Evolutionary conservation across 2,329 filamentous ascomycete genomes (phyloP).

Genomic region (Colletotrichum liaoningense): DNA sequence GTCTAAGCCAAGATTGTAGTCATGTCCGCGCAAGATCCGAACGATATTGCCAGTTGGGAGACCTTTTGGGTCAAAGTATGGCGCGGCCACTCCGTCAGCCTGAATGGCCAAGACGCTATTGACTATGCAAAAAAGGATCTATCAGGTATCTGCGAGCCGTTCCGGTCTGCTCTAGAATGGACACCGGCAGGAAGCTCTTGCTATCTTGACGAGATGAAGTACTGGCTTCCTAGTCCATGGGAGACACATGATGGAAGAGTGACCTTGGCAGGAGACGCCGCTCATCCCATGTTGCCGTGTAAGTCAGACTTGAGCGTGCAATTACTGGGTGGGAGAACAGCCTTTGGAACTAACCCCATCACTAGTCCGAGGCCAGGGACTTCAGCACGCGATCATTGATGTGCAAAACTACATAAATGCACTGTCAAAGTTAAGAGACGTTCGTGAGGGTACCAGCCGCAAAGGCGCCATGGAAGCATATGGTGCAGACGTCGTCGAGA

Average conservation of each 20-base stretch:
- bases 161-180: conserved; percentile 48
- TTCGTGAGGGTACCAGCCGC: conserved; percentile 19
- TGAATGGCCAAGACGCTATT: conserved; percentile 51
- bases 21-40: conserved; percentile 39
- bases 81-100: conserved; percentile 39
- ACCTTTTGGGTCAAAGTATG: conserved; percentile 50
- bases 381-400: conserved; percentile 56
- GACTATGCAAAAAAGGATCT: conserved; percentile 43
- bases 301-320: conserved; percentile 15
- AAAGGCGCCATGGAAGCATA: conserved; percentile 43
- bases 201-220: conserved; percentile 49
- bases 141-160: conserved; percentile 42
- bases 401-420: conserved; percentile 50
- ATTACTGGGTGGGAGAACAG: fast-evolving
- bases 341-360: background rate
- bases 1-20: conserved; percentile 32
- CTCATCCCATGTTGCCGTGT: conserved; percentile 58
- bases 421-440: conserved; percentile 40
- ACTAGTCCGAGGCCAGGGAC: conserved; percentile 56
- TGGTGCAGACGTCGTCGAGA: conserved; percentile 45
- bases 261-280: conserved; percentile 53
- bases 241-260: conserved; percentile 45
- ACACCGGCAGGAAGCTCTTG: conserved; percentile 45
- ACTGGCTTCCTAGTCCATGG: conserved; percentile 48
- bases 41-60: conserved; percentile 44